Base-by-base conservation (phyloP, 805 yeast genomes). In the Jamesozyma gamospora region DNA sequence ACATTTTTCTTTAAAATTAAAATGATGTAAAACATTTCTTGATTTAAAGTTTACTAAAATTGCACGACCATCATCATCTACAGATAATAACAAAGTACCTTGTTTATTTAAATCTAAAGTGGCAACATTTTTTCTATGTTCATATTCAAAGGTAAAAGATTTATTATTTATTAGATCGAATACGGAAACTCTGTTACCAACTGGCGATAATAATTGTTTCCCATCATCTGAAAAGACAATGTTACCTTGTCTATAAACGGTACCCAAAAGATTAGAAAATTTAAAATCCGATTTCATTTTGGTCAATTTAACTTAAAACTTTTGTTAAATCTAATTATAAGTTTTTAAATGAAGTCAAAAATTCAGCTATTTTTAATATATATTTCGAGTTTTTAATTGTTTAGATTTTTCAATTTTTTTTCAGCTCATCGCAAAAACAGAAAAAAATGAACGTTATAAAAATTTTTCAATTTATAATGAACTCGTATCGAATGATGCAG, bases 201-300 rank as follows among this genome's bases (percentile, higher is more conserved):
- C 97, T 0, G 98, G 97, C 43, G 92, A 79, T 34, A 92, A 63
- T 27, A 92, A 67, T 41, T 75, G 73, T 10, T 82, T 76, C 2
- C 98, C 98, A 56, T 88, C 96, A 1, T 79, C 75, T 1, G 94
- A 79, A 65, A 81, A 92, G 4, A 80, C 69, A 21, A 92, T 64
- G 58, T 90, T 87, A n/a, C 97, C 98, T 56, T 82, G 84, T 36
- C 94, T 70, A 57, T 92, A 92, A 3, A 92, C 97, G 0, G 97
- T 88, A 24, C 98, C 98, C 51, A 92, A 66, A 26, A 92, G 69
- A 63, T 90, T 92, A 27, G 94, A 78, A 52, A 92, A 82, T 71
- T 80, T 67, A 59, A 81, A 86, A 64, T 85, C 94, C n/a, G 94
- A 79, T 66, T 79, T 84, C 95, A 86, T 85, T 37, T 15, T 15